These are phyloP conservation scores for Rhizopogon vinicolor DNA, from an alignment of 768 basidiomycete species.

Conservation along the genomic window DNA sequence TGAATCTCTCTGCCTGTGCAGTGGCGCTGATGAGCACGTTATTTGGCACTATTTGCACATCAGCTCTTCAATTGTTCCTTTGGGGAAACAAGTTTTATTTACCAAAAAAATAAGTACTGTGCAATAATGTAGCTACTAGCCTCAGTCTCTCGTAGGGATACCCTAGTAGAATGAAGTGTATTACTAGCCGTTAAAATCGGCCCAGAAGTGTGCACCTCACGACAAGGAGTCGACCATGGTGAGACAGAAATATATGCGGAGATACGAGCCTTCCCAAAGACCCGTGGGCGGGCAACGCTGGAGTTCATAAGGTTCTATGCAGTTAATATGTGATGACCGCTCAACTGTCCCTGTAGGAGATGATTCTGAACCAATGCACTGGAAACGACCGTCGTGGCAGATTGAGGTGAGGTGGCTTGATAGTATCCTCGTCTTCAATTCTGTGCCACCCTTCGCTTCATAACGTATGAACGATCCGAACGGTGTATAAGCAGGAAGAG, in stretches of 20 bases:
- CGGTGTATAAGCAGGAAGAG: neutral
- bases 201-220: neutral
- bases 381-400: neutral
- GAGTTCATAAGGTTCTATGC: neutral
- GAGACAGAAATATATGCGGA: neutral
- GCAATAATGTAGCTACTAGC: neutral
- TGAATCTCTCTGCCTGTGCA: neutral
- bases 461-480: neutral
- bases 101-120: neutral
- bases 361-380: neutral
- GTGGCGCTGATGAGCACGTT: neutral
- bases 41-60: conserved; percentile 17
- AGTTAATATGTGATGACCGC: neutral
- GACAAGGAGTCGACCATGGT: neutral
- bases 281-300: neutral
- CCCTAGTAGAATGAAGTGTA: too few relatives aligned
- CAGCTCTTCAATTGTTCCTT: neutral
- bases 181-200: neutral
- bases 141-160: too few relatives aligned
- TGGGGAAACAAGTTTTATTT: neutral
- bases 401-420: neutral
- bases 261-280: neutral
- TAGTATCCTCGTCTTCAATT: neutral
- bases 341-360: neutral
- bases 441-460: neutral